phyloP scores from a whole-genome alignment of 2,329 filamentous ascomycete species.

The Phyllosticta citriasiana region DNA sequence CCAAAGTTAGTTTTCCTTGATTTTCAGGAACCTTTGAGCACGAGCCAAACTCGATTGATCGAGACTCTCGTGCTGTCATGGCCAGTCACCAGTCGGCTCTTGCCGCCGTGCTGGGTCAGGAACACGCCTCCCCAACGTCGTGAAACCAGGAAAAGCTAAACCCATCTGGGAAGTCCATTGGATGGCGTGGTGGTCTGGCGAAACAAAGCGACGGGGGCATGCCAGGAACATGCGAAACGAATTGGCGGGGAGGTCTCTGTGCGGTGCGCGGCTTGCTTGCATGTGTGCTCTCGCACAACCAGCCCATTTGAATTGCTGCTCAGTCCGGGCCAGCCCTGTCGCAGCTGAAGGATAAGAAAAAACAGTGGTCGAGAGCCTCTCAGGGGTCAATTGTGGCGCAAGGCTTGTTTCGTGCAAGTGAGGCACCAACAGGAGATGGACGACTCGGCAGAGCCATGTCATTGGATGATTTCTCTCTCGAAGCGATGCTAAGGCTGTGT shows the following conservation, averaged over 20 bases:
- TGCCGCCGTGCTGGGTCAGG: background rate
- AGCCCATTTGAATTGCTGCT: background rate
- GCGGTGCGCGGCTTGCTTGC: background rate
- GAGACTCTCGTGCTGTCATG: background rate
- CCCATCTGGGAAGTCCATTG: background rate
- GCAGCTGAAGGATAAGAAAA: background rate
- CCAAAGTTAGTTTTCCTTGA: background rate
- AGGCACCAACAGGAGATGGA: background rate
- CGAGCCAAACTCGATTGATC: background rate
- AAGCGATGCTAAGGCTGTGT: background rate
- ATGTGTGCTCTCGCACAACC: background rate
- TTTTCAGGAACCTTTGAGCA: background rate
- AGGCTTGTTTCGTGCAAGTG: background rate
- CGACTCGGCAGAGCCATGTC: background rate
- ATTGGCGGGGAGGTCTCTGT: background rate
- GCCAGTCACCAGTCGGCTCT: background rate
- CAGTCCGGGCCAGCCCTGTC: background rate
- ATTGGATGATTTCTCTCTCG: background rate
- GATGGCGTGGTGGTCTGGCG: background rate
- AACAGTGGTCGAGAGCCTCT: background rate
- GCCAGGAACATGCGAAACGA: background rate
- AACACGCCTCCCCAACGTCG: background rate
- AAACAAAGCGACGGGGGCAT: background rate
- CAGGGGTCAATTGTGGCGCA: background rate
- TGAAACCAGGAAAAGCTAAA: background rate